Evolutionary conservation across 2,329 filamentous ascomycete genomes (phyloP).

Genomic region (Neofusicoccum laricinum): DNA sequence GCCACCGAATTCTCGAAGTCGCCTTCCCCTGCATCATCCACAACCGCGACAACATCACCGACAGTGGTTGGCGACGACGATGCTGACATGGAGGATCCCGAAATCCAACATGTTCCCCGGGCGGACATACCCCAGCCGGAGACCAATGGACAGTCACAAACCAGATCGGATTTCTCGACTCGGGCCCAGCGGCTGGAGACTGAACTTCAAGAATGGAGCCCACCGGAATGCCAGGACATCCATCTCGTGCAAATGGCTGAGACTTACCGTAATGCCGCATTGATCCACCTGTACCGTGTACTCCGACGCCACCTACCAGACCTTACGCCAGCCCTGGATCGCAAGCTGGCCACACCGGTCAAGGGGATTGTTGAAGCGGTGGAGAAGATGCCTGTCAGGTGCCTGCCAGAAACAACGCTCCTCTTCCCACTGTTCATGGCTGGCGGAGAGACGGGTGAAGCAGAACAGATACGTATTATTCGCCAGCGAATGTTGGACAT

Average conservation of each 20-base stretch:
- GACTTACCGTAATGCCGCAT: conserved; percentile 10
- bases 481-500: conserved; percentile 15
- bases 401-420: conserved; percentile 10
- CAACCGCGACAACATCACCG: not conserved
- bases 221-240: conserved; percentile 12
- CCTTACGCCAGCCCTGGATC: conserved; percentile 6
- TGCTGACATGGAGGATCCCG: not conserved
- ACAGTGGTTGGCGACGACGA: not conserved
- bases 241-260: conserved; percentile 14
- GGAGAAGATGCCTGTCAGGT: conserved; percentile 16
- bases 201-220: conserved; percentile 12
- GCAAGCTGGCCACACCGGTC: conserved; percentile 12
- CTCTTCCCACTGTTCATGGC: conserved; percentile 16
- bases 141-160: not conserved
- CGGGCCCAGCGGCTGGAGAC: conserved; percentile 8
- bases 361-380: conserved; percentile 11
- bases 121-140: not conserved
- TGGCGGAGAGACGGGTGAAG: conserved; percentile 8
- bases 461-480: conserved; percentile 11
- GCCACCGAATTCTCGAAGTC: not conserved
- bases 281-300: conserved; percentile 16
- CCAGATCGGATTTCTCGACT: conserved; percentile 10
- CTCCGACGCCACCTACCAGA: conserved; percentile 9
- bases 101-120: conserved; percentile 3
- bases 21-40: not conserved